Percentiles rank a stretch among this genome's conserved stretches.
Conservation (phyloP, 306 rosid species). For the Rubus parviflorus region DNA sequence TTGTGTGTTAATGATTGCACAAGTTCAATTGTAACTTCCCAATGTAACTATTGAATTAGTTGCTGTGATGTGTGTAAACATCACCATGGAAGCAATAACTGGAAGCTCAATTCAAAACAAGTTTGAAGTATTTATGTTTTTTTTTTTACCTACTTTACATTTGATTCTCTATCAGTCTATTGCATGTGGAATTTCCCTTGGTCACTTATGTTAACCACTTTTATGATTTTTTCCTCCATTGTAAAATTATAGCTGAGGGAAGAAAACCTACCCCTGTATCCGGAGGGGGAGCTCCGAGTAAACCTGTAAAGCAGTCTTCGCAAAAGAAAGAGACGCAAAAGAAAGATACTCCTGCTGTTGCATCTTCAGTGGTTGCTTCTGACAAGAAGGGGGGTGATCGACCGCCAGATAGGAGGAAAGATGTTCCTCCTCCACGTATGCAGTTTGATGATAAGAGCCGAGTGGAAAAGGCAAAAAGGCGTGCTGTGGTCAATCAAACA, state of each 20-base stretch:
- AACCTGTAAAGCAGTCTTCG: conserved; percentile 51
- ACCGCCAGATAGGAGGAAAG: conserved; percentile 72
- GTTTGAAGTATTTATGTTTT: not conserved
- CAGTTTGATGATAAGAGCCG: conserved; percentile 77
- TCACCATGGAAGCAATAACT: not conserved
- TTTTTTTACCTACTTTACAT: not conserved
- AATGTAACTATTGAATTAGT: not conserved
- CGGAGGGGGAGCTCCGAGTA: conserved; percentile 34
- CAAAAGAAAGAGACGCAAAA: conserved; percentile 56
- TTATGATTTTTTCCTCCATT: conserved; percentile 29
- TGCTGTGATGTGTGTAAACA: not conserved
- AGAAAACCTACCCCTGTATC: conserved; percentile 41
- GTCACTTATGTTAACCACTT: conserved; percentile 2
- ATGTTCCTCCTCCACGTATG: conserved; percentile 74
- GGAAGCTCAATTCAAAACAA: not conserved
- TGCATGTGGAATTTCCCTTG: not conserved
- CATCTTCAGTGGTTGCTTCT: conserved; percentile 38
- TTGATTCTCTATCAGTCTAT: not conserved
- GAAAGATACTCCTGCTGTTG: conserved; percentile 45
- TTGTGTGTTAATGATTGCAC: not conserved
- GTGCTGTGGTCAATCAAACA: conserved; percentile 69
- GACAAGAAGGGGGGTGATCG: conserved; percentile 68
- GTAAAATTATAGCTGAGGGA: conserved; percentile 43
- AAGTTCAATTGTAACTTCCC: not conserved
- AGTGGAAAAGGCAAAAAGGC: conserved; percentile 75